Conservation (phyloP, 441 rosid species). For the Euphorbia corollata region DNA sequence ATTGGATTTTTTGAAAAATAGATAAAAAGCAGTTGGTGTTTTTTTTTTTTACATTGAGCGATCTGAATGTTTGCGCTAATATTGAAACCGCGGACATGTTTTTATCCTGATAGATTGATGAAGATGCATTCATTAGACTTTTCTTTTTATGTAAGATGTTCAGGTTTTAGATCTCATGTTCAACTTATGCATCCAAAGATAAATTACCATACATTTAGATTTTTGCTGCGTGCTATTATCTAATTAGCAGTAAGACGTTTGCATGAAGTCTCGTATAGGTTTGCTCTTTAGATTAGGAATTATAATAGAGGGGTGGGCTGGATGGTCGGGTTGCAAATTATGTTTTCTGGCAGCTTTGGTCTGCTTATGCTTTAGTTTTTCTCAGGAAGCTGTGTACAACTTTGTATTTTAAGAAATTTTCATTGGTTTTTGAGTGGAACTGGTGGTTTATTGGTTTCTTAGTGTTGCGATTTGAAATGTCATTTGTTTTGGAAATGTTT, state of each 20-base stretch:
- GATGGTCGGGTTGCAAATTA: background rate
- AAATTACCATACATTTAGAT: background rate
- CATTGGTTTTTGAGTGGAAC: background rate
- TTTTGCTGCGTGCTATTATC: background rate
- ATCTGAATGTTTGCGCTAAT: background rate
- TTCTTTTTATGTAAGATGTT: background rate
- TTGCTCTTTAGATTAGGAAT: background rate
- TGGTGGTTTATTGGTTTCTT: no score
- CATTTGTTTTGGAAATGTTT: background rate
- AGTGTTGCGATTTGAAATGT: background rate
- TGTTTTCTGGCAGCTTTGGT: background rate
- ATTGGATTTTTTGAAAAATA: no score
- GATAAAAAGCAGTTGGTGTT: no score
- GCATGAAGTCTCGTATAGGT: background rate
- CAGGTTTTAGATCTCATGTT: slow-evolving; percentile 7
- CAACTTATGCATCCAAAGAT: slow-evolving; percentile 5
- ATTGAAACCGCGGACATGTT: background rate
- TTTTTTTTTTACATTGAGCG: no score
- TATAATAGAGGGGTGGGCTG: background rate
- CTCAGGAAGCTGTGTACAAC: background rate
- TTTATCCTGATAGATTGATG: background rate
- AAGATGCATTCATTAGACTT: background rate
- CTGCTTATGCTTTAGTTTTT: background rate
- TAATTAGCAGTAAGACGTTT: background rate
- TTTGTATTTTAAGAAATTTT: background rate